Conservation (phyloP, 2,329 filamentous ascomycete genomes). For the Fusarium piperis region DNA sequence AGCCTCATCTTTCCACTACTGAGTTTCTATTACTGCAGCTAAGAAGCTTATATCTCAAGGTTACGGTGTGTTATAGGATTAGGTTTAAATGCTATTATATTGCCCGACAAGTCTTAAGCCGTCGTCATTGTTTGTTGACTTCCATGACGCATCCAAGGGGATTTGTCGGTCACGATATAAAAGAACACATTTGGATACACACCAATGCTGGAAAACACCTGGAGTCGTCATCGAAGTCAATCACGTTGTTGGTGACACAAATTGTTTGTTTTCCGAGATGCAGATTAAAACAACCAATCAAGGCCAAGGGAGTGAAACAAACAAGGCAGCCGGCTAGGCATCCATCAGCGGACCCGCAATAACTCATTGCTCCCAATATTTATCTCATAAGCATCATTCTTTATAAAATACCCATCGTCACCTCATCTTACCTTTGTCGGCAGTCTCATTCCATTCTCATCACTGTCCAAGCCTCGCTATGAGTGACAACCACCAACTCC, state of each 20-base stretch:
- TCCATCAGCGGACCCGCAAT: neutral
- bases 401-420: neutral
- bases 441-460: neutral
- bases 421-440: neutral
- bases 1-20: neutral
- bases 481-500: neutral
- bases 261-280: neutral
- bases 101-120: too few species aligned
- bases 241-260: neutral
- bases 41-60: neutral
- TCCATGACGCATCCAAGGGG: too few species aligned
- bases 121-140: too few species aligned
- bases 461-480: neutral
- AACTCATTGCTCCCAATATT: neutral
- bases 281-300: neutral
- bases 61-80: neutral
- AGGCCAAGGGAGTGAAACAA: neutral
- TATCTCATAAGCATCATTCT: neutral
- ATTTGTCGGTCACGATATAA: too few species aligned
- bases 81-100: neutral
- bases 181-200: too few species aligned
- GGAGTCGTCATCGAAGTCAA: too few species aligned
- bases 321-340: neutral
- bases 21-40: neutral
- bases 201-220: too few species aligned